Evolutionary conservation across 2,329 filamentous ascomycete genomes (phyloP).

Genomic region (Mariannaea sp.): DNA sequence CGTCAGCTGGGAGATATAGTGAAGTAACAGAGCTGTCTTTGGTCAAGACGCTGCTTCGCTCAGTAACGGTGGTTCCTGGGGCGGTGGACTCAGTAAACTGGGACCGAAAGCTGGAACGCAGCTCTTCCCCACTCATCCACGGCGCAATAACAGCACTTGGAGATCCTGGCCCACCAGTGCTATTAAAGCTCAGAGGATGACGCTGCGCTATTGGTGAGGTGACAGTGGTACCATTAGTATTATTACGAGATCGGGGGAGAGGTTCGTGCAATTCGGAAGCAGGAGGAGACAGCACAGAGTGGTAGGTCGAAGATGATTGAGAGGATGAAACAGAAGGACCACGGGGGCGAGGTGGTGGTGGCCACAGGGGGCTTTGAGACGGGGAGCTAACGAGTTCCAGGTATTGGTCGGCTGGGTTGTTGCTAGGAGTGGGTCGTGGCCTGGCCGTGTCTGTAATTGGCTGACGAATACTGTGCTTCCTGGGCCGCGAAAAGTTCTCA

Average conservation of each 20-base stretch:
- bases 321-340: conserved; percentile 55
- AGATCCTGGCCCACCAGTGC: conserved; percentile 44
- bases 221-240: conserved; percentile 28
- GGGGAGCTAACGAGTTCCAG: conserved; percentile 37
- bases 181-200: conserved; percentile 38
- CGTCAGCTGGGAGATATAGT: conserved; percentile 45
- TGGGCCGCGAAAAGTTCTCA: conserved; percentile 65
- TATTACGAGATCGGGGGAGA: conserved; percentile 39
- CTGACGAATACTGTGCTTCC: conserved; percentile 58
- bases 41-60: conserved; percentile 80
- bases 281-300: conserved; percentile 46
- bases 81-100: conserved; percentile 59
- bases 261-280: conserved; percentile 49
- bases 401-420: conserved; percentile 39
- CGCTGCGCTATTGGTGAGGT: conserved; percentile 32
- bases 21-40: conserved; percentile 77
- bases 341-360: conserved; percentile 46
- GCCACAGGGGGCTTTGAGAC: conserved; percentile 45
- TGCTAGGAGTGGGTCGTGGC: conserved; percentile 38
- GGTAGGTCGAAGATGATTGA: conserved; percentile 50
- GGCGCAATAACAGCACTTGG: conserved; percentile 47
- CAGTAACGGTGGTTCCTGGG: conserved; percentile 70
- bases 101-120: conserved; percentile 61
- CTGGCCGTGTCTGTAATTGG: conserved; percentile 43
- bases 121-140: conserved; percentile 57